Conservation (phyloP, 163 green algal species). For the Coccomyxa subellipsoidea region DNA sequence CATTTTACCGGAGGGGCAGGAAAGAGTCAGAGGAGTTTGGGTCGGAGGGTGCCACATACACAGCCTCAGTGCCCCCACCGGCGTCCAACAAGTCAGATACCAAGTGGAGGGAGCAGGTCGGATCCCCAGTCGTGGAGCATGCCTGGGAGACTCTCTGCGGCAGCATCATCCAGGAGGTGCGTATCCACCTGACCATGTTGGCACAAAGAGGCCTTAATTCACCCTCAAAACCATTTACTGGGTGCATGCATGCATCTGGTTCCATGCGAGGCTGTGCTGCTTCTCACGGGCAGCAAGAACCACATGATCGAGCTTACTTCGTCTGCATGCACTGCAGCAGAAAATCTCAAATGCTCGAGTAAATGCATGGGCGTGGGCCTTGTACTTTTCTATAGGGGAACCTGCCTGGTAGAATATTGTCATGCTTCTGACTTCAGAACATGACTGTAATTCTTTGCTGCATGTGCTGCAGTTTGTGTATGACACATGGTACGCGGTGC, state of each 20-base stretch:
- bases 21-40: neutral
- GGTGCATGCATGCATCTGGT: neutral
- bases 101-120: constrained; percentile 20
- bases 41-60: neutral
- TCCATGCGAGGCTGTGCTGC: too few species aligned
- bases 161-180: constrained; percentile 76
- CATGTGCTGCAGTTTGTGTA: constrained; percentile 74
- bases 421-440: neutral
- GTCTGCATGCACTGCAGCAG: too few species aligned
- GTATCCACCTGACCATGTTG: too few species aligned
- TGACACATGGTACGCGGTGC: constrained; percentile 64
- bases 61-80: neutral
- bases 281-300: too few species aligned
- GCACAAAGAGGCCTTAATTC: neutral
- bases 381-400: too few species aligned
- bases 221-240: neutral
- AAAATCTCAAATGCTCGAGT: too few species aligned
- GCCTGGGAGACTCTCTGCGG: constrained; percentile 76
- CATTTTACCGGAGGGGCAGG: neutral
- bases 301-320: too few species aligned
- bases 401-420: too few species aligned
- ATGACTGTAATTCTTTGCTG: neutral
- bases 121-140: constrained; percentile 53
- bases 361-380: too few species aligned
- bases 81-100: neutral